Percentiles rank a stretch among this genome's conserved stretches.
Conservation (phyloP, 495 filamentous ascomycete species). For the Polyplosphaeria fusca region DNA sequence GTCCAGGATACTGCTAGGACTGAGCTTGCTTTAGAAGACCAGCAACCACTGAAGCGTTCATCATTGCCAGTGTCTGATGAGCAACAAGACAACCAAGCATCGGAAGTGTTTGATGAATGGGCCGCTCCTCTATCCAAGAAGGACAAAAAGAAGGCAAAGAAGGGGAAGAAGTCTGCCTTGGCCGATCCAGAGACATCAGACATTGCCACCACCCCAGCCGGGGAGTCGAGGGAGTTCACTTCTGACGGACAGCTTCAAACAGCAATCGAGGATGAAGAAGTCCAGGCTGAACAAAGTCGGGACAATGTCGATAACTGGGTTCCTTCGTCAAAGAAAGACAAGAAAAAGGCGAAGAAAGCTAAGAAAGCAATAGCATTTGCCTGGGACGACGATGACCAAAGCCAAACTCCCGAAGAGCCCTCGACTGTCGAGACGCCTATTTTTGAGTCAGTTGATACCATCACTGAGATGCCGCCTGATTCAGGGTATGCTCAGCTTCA, state of each 20-base stretch:
- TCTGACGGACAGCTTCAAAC: neutral
- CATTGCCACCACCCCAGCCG: neutral
- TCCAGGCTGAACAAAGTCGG: neutral
- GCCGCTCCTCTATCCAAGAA: constrained; percentile 25
- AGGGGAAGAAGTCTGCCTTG: constrained; percentile 13
- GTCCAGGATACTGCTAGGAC: neutral
- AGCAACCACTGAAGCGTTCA: neutral
- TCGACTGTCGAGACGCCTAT: neutral
- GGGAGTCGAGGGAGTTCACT: neutral
- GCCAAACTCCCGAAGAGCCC: neutral
- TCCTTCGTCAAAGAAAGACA: constrained; percentile 7
- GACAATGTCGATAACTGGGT: constrained; percentile 2
- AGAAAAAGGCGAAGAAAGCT: constrained; percentile 12
- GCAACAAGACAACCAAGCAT: neutral
- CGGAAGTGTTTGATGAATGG: neutral
- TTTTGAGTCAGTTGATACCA: neutral
- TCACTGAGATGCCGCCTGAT: too few species aligned
- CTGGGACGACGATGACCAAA: neutral
- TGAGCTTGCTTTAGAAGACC: neutral
- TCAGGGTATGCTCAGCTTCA: too few species aligned
- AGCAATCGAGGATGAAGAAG: neutral
- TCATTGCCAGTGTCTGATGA: neutral
- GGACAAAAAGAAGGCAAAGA: constrained; percentile 32
- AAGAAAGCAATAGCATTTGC: neutral
- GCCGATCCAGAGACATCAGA: constrained; percentile 1